These are phyloP conservation scores for Backusella sp. DNA, from an alignment of 192 early-diverging fungal species.

Conservation along the genomic window DNA sequence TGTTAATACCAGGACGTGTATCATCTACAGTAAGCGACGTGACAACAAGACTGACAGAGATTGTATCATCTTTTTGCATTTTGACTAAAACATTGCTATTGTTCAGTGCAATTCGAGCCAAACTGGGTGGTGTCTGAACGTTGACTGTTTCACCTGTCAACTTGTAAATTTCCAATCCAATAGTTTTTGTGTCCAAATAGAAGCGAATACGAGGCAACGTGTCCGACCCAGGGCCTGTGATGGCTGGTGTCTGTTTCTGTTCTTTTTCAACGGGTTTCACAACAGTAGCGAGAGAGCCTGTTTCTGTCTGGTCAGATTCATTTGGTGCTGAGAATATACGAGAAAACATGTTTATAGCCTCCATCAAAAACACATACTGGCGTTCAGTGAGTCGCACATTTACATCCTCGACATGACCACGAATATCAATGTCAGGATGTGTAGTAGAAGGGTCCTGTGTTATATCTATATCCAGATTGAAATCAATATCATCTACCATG, in stretches of 20 bases:
- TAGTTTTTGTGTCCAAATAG: slow-evolving; percentile 66
- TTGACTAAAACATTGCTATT: slow-evolving; percentile 53
- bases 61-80: slow-evolving; percentile 56
- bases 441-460: slow-evolving; percentile 31
- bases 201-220: slow-evolving; percentile 21
- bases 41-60: slow-evolving; percentile 69
- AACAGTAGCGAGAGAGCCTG: not conserved
- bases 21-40: slow-evolving; percentile 76
- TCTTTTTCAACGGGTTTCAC: not conserved
- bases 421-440: slow-evolving; percentile 43
- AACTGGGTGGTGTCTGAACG: slow-evolving; percentile 49
- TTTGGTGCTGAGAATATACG: slow-evolving; percentile 35
- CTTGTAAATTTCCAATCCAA: slow-evolving; percentile 79
- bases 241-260: not conserved
- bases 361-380: slow-evolving; percentile 83
- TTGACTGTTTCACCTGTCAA: slow-evolving; percentile 55
- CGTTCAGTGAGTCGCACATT: slow-evolving; percentile 75
- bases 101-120: slow-evolving; percentile 50
- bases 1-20: slow-evolving; percentile 71
- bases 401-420: slow-evolving; percentile 70
- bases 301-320: not conserved
- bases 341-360: slow-evolving; percentile 55
- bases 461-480: slow-evolving; percentile 61
- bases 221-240: not conserved
- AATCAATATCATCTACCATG: slow-evolving; percentile 86